Evolutionary conservation across 441 rosid species (phyloP), one percentile per base, ranked within the genome.

Genomic region (Dalechampia spathulata): DNA sequence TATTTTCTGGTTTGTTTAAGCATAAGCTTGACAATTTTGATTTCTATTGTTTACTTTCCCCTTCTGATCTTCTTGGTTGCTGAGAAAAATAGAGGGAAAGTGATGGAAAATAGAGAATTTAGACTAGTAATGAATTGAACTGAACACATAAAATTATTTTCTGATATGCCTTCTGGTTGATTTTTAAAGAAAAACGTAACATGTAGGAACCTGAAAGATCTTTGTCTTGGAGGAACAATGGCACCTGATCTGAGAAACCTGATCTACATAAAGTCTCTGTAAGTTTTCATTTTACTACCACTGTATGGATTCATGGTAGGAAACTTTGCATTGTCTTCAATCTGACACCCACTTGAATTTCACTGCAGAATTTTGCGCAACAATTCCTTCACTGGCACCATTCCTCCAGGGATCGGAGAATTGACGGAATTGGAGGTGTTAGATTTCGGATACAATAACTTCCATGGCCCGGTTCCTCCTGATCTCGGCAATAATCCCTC

Each of bases 391-490:
- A 68, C 55, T 16, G 96, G 97, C 44, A 61, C 37, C 51, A 67
- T 90, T 62, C 99, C 96, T 59, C 50, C 74, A 63, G 99, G 87
- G 72, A 73, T 90, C 55, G 71, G 79, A 65, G 73, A 78, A 40
- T 43, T 93, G 77, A 78, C 70, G 72, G 85, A 79, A 69, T 75
- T 92, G 73, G 84, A 89, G 73, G 63, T 76, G 64, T 73, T 93
- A 83, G 99, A 93, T 72, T 71, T 93, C 73, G 84, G 87, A 74
- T 76, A 64, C 53, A 93, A 93, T 72, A 83, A 90, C 77, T 83
- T 93, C 42, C 75, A 80, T 20, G 89, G 84, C 45, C 61, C 73
- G 10, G 75, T 85, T 60, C 79, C 88, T 37, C 71, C 74, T 37
- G 65, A 69, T 38, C 70, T 78, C 60, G 58, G 50, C 63, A 68